Evolutionary conservation across 208 protist genomes (phyloP).

Genomic region (Leishmania tropica): DNA sequence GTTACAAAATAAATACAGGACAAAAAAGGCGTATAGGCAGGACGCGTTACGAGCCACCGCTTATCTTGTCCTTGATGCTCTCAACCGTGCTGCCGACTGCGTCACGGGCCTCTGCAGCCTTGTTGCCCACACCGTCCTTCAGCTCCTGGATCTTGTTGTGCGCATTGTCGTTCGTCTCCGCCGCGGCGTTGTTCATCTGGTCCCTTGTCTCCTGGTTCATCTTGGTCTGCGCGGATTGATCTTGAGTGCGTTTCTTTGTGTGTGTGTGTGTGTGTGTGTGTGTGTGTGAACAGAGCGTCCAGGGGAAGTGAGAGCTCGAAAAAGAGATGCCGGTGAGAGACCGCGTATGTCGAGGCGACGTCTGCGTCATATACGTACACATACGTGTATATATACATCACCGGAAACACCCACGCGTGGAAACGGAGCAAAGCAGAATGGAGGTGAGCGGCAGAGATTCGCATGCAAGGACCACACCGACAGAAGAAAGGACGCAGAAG

Average conservation of each 20-base stretch:
- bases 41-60: neutral
- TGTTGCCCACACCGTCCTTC: slow-evolving; percentile 4
- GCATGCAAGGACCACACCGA: neutral
- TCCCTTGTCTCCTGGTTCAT: slow-evolving; percentile 10
- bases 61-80: neutral
- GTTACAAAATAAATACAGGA: neutral
- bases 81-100: neutral
- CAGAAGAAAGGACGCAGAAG: neutral
- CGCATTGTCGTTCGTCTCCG: neutral
- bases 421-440: neutral
- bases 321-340: neutral
- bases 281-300: neutral
- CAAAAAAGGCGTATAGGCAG: neutral
- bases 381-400: too few relatives aligned
- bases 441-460: too few relatives aligned
- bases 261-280: neutral
- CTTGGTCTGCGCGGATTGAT: neutral
- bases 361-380: neutral
- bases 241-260: neutral
- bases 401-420: neutral
- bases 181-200: slow-evolving; percentile 6
- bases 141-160: neutral
- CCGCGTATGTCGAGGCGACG: neutral
- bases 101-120: neutral
- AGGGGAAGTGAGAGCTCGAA: neutral